Evolutionary conservation across 306 rosid genomes (phyloP).

Genomic region (Quercus berberidifolia): DNA sequence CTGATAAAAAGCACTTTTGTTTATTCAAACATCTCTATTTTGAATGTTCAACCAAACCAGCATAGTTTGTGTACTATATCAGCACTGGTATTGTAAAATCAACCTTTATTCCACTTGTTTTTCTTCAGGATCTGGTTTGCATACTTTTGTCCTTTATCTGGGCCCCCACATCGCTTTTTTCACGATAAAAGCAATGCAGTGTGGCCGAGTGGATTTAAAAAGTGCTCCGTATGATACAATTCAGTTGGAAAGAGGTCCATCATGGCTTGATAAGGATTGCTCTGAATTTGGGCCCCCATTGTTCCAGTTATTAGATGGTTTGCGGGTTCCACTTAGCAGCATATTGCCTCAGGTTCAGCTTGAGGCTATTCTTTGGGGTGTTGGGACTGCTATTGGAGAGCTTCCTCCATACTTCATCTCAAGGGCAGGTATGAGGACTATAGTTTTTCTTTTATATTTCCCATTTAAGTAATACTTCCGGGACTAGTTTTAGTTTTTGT

Average conservation of each 20-base stretch:
- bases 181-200: slow-evolving; percentile 89
- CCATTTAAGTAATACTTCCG: neutral
- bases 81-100: neutral
- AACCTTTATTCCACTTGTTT: slow-evolving; percentile 11
- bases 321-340: slow-evolving; percentile 79
- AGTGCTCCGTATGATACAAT: slow-evolving; percentile 91
- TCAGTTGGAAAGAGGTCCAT: slow-evolving; percentile 78
- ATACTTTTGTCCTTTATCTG: slow-evolving; percentile 93
- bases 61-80: neutral
- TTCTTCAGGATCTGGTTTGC: slow-evolving; percentile 95
- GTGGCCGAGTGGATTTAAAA: slow-evolving; percentile 96
- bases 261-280: slow-evolving; percentile 94
- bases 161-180: slow-evolving; percentile 96
- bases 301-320: slow-evolving; percentile 53
- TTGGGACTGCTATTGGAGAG: slow-evolving; percentile 97
- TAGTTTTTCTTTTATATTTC: neutral
- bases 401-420: slow-evolving; percentile 99
- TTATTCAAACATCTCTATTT: neutral
- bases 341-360: slow-evolving; percentile 85
- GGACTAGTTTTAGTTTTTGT: neutral
- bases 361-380: slow-evolving; percentile 95
- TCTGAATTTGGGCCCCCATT: slow-evolving; percentile 80
- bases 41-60: neutral
- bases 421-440: slow-evolving; percentile 74
- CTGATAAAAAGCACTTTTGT: neutral